phyloP scores from a whole-genome alignment of 495 filamentous ascomycete species.

The Aspergillus hancockii region DNA sequence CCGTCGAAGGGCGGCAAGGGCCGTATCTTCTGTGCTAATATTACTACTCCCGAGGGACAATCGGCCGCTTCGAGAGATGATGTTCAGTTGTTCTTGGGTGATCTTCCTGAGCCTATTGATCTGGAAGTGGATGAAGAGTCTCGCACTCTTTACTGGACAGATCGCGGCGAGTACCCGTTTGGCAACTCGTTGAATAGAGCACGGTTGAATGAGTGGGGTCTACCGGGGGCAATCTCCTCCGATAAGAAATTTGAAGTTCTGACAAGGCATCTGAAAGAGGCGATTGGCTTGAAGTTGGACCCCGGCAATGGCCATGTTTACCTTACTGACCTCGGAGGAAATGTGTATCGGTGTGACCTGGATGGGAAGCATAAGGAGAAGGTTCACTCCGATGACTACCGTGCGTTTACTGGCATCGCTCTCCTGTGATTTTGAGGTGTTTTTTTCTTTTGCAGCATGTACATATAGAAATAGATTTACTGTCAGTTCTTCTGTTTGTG shows the following conservation, averaged over 20 bases:
- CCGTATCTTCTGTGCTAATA: constrained; percentile 48
- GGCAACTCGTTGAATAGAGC: constrained; percentile 49
- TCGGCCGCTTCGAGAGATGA: constrained; percentile 28
- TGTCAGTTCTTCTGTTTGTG: not conserved
- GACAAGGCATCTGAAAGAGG: constrained; percentile 44
- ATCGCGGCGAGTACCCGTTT: constrained; percentile 50
- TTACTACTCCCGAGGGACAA: constrained; percentile 29
- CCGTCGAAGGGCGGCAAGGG: constrained; percentile 48
- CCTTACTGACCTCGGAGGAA: constrained; percentile 49
- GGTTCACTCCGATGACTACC: constrained; percentile 23
- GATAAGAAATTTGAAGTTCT: constrained; percentile 27
- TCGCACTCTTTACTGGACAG: constrained; percentile 52
- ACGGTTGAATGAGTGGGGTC: constrained; percentile 22
- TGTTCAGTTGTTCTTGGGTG: constrained; percentile 37
- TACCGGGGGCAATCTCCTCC: constrained; percentile 2
- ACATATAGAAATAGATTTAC: not conserved
- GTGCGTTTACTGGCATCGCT: constrained; percentile 35
- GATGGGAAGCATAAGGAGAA: constrained; percentile 38
- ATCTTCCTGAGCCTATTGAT: constrained; percentile 54
- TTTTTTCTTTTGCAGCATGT: not conserved
- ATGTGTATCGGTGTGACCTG: constrained; percentile 45
- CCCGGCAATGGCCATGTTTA: constrained; percentile 38
- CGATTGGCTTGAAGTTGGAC: constrained; percentile 53
- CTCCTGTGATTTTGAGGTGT: not conserved
- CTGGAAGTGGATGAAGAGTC: constrained; percentile 45